Base-by-base conservation (phyloP, 2,329 filamentous ascomycete genomes). In the Penicillium capsulatum region DNA sequence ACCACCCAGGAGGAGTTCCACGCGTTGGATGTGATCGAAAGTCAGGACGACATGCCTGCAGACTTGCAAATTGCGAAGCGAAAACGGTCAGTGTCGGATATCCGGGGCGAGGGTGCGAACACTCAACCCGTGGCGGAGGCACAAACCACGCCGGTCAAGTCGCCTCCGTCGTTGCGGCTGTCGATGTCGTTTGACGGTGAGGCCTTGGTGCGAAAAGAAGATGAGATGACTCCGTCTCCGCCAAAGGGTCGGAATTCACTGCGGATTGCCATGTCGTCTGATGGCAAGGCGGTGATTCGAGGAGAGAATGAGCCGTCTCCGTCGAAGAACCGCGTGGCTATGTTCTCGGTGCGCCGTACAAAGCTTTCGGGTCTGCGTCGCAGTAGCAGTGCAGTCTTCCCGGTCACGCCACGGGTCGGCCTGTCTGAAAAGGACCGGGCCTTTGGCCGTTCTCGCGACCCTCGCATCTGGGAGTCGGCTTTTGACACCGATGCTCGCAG, bases 381-480 rank as follows among this genome's bases (percentile, higher is more conserved):
- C 41, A 89, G 83, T 61, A 80, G 80, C 51, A 91, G 84, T 60
- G 81, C 83, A 13, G 66, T 83, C 26, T 70, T 74, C 26, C 71
- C 75, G 40, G 67, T 77, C 45, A 80, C 76, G 3, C 68, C 80
- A n/a, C 73, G 75, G 16, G 74, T 76, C 34, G 75, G 78, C 42
- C 75, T 75, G 59, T 60, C 44, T 58, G 61, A 49, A 31, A 57
- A 54, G 39, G 59, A 66, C 27, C 68, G 83, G 13, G 68, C 70
- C 22, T 80, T 82, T 40, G 86, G 86, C 38, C 79, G 91, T 40
- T 95, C 90, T 41, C 81, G 87, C 38, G 86, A 96, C 62, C 86
- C 89, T 13, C 81, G 89, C 35, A 86, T 84, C 5, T 96, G 91
- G 91, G 87, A 94, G 58, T 88, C 88, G 41, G 90, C 86, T 68